phyloP scores from a whole-genome alignment of 768 basidiomycete species.

The Artomyces pyxidatus region DNA sequence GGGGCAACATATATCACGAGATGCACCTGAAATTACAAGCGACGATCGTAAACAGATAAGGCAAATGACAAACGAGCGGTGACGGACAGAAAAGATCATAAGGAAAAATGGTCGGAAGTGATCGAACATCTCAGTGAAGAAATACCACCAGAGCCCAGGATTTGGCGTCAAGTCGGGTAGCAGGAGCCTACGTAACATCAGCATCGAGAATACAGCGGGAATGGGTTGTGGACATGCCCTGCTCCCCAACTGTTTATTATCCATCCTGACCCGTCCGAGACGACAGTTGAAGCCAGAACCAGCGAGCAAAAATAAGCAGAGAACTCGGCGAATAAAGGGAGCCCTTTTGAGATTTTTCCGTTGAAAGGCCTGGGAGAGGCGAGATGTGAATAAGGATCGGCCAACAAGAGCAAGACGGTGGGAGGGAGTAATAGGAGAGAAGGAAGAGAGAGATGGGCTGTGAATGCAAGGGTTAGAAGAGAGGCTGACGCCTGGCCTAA shows the following conservation, averaged over 20 bases:
- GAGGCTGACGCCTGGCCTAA: constrained; percentile 52
- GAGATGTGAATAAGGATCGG: constrained; percentile 56
- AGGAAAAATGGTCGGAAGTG: constrained; percentile 95
- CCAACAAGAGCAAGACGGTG: constrained; percentile 55
- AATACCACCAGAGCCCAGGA: constrained; percentile 97
- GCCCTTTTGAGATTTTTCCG: constrained; percentile 5
- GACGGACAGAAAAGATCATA: constrained; percentile 80
- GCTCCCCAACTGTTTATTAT: constrained; percentile 78
- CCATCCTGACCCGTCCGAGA: constrained; percentile 62
- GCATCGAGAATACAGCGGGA: too few relatives aligned
- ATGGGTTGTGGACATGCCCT: constrained; percentile 56
- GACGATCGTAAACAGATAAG: not conserved
- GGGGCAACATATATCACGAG: constrained; percentile 77
- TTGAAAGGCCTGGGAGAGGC: constrained; percentile 43
- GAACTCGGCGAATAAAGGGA: constrained; percentile 43
- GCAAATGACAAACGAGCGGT: not conserved
- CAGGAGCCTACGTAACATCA: constrained; percentile 60
- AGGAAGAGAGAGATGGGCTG: constrained; percentile 66
- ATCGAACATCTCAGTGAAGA: constrained; percentile 99
- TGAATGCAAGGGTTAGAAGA: constrained; percentile 60
- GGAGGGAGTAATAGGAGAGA: constrained; percentile 62
- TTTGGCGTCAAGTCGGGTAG: constrained; percentile 91
- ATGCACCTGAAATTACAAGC: constrained; percentile 65
- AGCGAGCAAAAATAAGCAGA: constrained; percentile 40
- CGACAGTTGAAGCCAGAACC: constrained; percentile 41